Percentiles rank a stretch among this genome's conserved stretches.
Conservation (phyloP, 495 filamentous ascomycete species). For the Penicillium ochrochloron region DNA sequence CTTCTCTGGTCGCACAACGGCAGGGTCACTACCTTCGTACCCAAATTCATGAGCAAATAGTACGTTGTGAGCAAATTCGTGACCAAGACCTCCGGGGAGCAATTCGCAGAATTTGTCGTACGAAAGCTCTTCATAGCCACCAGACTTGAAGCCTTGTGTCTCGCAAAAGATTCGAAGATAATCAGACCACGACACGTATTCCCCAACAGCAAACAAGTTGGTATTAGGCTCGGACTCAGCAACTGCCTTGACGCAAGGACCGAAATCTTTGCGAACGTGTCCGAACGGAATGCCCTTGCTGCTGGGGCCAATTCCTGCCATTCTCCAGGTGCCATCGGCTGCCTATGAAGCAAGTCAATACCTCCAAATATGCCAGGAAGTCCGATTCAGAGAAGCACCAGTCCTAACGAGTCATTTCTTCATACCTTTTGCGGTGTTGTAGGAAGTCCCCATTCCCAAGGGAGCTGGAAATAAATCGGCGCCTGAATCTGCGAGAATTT, state of each 20-base stretch:
- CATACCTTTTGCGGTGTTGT: background rate
- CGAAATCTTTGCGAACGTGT: conserved; percentile 13
- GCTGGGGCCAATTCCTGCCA: background rate
- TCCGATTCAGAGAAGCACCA: no score
- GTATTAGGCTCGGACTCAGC: conserved; percentile 11
- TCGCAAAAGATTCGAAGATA: conserved; percentile 13
- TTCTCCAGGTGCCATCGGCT: no score
- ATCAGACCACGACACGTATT: conserved; percentile 14
- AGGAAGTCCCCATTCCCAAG: background rate
- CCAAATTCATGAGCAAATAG: conserved; percentile 12
- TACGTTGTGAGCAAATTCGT: conserved; percentile 14
- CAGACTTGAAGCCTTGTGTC: conserved; percentile 11
- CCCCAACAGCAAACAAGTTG: conserved; percentile 13
- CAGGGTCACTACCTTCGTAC: no score
- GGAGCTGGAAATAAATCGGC: background rate
- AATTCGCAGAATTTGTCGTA: conserved; percentile 12
- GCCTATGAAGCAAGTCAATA: no score
- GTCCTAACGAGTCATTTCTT: no score
- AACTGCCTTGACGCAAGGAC: conserved; percentile 14
- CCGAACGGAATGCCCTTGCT: conserved; percentile 13
- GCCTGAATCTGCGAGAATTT: background rate
- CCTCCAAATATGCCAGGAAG: no score
- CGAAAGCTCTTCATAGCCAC: conserved; percentile 14
- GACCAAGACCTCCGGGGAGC: conserved; percentile 10
- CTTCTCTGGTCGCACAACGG: no score